A percentile compares a stretch with the other conserved stretches of the same genome.
These are phyloP conservation scores for Chrysoporthe deuterocubensis DNA, from an alignment of 2,329 filamentous ascomycete genomes.

Conservation along the genomic window DNA sequence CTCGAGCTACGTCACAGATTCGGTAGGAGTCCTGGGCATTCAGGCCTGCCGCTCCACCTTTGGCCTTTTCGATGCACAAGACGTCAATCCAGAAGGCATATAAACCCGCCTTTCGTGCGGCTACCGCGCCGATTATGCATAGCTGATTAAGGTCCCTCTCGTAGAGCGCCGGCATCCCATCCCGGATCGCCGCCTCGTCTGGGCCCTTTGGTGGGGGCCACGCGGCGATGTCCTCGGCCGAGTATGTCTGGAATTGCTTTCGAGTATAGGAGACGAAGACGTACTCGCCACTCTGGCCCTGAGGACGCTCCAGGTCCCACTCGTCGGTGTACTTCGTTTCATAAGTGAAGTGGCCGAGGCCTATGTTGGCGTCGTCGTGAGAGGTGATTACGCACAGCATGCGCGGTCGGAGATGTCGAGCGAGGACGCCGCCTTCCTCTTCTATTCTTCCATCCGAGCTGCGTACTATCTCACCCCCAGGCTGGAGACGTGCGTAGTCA, in stretches of 20 bases:
- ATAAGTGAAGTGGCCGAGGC: neutral
- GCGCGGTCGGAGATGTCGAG: neutral
- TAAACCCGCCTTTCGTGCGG: constrained; percentile 42
- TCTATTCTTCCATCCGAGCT: neutral
- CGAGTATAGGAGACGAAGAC: constrained; percentile 48
- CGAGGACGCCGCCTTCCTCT: neutral
- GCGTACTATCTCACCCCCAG: neutral
- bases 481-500: neutral
- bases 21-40: constrained; percentile 39
- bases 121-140: constrained; percentile 42
- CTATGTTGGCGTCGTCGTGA: neutral
- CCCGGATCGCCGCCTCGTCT: constrained; percentile 28
- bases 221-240: constrained; percentile 27
- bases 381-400: neutral
- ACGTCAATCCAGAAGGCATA: constrained; percentile 49
- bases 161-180: constrained; percentile 23
- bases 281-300: constrained; percentile 34
- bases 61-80: constrained; percentile 45
- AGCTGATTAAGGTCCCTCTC: constrained; percentile 35
- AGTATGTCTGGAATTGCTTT: constrained; percentile 42
- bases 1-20: constrained; percentile 50
- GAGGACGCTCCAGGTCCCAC: neutral
- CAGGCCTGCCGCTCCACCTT: constrained; percentile 12
- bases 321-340: neutral
- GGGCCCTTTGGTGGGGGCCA: constrained; percentile 28